phyloP scores from a whole-genome alignment of 2,329 filamentous ascomycete genomes.

The Botrytis hyacinthi region DNA sequence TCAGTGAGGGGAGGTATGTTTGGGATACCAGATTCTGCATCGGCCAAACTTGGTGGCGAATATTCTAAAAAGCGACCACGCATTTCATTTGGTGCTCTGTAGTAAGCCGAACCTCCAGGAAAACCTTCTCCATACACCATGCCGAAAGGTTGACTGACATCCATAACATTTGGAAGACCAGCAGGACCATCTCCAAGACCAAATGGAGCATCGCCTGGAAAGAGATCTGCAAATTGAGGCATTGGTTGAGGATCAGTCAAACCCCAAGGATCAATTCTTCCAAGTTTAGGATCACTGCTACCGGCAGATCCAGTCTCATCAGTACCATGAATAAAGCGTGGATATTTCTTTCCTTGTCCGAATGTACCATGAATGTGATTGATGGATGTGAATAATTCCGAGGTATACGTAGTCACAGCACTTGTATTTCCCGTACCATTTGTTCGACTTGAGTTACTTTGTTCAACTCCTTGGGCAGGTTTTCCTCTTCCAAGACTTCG shows the following conservation, averaged over 20 bases:
- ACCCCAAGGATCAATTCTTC: constrained; percentile 79
- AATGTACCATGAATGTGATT: constrained; percentile 80
- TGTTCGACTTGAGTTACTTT: constrained; percentile 52
- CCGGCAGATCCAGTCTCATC: constrained; percentile 76
- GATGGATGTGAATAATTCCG: constrained; percentile 74
- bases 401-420: constrained; percentile 81
- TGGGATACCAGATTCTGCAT: constrained; percentile 71
- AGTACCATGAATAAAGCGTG: constrained; percentile 79
- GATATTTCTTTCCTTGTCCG: constrained; percentile 67
- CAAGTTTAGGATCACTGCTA: constrained; percentile 73
- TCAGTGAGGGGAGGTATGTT: constrained; percentile 68
- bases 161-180: constrained; percentile 81
- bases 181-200: constrained; percentile 77
- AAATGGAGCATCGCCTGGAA: constrained; percentile 70
- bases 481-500: constrained; percentile 80
- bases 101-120: constrained; percentile 78
- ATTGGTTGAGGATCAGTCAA: constrained; percentile 72
- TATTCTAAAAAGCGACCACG: constrained; percentile 71
- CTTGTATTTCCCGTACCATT: constrained; percentile 55
- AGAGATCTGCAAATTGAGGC: constrained; percentile 74
- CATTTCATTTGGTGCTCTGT: constrained; percentile 70
- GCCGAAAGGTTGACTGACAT: constrained; percentile 82
- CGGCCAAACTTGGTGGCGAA: constrained; percentile 58
- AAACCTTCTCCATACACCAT: constrained; percentile 83
- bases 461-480: constrained; percentile 57